phyloP scores from a whole-genome alignment of 1,284 basidiomycete species.

The Amylostereum chailletii region DNA sequence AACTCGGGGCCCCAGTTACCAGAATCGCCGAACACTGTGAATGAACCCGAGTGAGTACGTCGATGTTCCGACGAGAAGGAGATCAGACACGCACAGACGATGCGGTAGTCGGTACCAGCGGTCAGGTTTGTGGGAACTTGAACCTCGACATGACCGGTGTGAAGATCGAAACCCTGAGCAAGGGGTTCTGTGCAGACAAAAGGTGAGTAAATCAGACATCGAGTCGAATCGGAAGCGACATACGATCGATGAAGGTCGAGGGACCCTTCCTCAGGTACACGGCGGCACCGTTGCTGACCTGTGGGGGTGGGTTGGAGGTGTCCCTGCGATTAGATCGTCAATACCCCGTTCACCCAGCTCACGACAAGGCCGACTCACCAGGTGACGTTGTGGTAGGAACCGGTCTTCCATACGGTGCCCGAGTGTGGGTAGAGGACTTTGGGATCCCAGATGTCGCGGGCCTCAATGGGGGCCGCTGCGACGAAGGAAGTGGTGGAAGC shows the following conservation, averaged over 20 bases:
- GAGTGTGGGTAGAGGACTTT: constrained; percentile 27
- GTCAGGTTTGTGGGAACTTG: constrained; percentile 17
- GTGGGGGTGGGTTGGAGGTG: constrained; percentile 25
- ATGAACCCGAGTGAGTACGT: background rate
- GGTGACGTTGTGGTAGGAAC: constrained; percentile 32
- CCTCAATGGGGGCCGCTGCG: constrained; percentile 18
- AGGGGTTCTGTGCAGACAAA: constrained; percentile 17
- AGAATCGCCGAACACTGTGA: background rate
- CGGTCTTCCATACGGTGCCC: constrained; percentile 32
- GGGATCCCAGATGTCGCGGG: constrained; percentile 42
- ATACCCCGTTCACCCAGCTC: background rate
- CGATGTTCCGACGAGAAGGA: background rate
- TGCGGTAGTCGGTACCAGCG: constrained; percentile 19
- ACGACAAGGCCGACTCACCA: constrained; percentile 25
- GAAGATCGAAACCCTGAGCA: constrained; percentile 31
- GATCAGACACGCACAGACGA: constrained; percentile 16
- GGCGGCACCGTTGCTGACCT: constrained; percentile 36
- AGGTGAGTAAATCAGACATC: background rate
- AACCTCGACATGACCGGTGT: constrained; percentile 26
- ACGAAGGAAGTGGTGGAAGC: constrained; percentile 10
- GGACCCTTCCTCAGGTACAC: constrained; percentile 23
- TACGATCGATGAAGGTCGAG: background rate
- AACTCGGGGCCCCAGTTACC: background rate
- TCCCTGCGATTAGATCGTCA: constrained; percentile 24
- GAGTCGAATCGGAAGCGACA: background rate